These are phyloP conservation scores for Strombidium stylifer DNA, from an alignment of 73 alveolate species.

Conservation along the genomic window DNA sequence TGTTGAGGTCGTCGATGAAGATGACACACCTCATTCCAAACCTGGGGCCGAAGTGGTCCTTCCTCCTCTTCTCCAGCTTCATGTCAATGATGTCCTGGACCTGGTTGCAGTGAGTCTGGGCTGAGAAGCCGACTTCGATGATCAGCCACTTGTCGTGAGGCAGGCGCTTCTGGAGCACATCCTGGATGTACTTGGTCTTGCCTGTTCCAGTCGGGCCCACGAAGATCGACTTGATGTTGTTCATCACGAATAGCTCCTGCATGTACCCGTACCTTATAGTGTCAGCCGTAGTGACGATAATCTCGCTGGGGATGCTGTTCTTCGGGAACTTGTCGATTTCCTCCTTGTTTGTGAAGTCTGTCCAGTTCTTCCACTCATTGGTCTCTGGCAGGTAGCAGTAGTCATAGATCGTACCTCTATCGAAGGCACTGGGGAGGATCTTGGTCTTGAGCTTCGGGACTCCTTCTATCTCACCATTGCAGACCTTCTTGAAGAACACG, in stretches of 20 bases:
- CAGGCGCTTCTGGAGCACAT: constrained; percentile 81
- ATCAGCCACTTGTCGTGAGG: constrained; percentile 90
- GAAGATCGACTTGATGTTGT: constrained; percentile 88
- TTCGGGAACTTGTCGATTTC: constrained; percentile 76
- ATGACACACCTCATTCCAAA: constrained; percentile 84
- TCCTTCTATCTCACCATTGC: constrained; percentile 82
- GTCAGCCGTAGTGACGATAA: constrained; percentile 98
- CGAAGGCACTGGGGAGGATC: constrained; percentile 87
- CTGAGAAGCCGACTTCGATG: constrained; percentile 97
- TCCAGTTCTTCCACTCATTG: constrained; percentile 96
- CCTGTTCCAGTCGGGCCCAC: constrained; percentile 99
- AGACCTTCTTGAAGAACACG: constrained; percentile 80
- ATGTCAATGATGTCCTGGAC: constrained; percentile 93
- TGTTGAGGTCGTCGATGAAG: constrained; percentile 99
- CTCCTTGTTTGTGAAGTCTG: constrained; percentile 78
- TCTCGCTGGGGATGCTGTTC: constrained; percentile 89
- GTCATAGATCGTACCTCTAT: constrained; percentile 97
- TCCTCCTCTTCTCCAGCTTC: constrained; percentile 84
- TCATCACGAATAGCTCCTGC: constrained; percentile 78
- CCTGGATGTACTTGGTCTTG: constrained; percentile 93
- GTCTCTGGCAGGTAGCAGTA: constrained; percentile 89
- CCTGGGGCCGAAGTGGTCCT: constrained; percentile 90
- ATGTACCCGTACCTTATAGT: constrained; percentile 93
- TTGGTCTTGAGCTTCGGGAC: constrained; percentile 86
- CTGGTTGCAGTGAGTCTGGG: constrained; percentile 94